Percentiles rank a stretch among this genome's conserved stretches.
Conservation (phyloP, 169 alveolate genomes). For the Haemoproteus tartakovskyi region DNA sequence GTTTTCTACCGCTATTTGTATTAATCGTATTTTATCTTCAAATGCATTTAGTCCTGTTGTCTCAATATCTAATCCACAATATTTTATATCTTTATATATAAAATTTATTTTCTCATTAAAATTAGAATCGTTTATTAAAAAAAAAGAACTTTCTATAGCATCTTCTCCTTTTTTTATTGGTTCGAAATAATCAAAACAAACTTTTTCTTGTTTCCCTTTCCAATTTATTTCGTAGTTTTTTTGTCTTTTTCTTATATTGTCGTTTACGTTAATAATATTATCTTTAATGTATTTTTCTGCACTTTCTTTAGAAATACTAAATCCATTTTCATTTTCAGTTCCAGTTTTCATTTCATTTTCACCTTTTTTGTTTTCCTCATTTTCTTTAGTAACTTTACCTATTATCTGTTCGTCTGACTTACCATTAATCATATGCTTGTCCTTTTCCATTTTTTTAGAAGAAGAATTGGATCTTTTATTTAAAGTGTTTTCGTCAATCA, state of each 20-base stretch:
- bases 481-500: too few relatives aligned
- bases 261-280: conserved; percentile 46
- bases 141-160: conserved; percentile 45
- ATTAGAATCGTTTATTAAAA: conserved; percentile 64
- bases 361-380: neutral
- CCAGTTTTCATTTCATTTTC: neutral
- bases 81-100: conserved; percentile 65
- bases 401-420: too few relatives aligned
- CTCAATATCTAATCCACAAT: conserved; percentile 80
- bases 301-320: neutral
- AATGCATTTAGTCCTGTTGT: conserved; percentile 83
- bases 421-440: too few relatives aligned
- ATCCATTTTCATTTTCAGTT: neutral
- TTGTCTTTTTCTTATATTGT: conserved; percentile 19
- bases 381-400: neutral
- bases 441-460: too few relatives aligned
- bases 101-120: conserved; percentile 58
- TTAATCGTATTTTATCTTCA: conserved; percentile 69
- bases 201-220: conserved; percentile 4
- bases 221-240: conserved; percentile 4
- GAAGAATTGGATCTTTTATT: too few relatives aligned
- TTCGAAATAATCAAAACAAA: conserved; percentile 13
- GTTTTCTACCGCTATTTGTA: conserved; percentile 75
- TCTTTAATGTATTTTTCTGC: conserved; percentile 31
- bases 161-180: conserved; percentile 45